Base-by-base conservation (phyloP, 2,329 filamentous ascomycete genomes). In the Ceratocystis variospora region DNA sequence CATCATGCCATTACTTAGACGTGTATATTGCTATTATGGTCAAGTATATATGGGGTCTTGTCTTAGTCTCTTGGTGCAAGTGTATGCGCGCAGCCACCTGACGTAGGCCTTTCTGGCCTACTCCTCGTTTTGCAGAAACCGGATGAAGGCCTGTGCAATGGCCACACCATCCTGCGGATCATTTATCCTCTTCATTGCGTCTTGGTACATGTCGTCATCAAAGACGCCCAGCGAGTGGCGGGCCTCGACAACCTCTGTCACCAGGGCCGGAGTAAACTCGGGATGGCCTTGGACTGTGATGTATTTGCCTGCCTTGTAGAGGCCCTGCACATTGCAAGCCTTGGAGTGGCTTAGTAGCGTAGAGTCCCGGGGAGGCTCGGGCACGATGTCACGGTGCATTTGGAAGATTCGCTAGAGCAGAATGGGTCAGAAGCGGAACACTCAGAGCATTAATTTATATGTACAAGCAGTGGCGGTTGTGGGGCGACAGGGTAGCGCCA, bases 261-360 rank as follows among this genome's bases (percentile, higher is more conserved):
- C 83, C 70, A 95, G 91, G 17, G 84, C 81, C 68, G 80, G 79
- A 3, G 81, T 88, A 73, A 93, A 94, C 74, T 96, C 91, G 0
- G 90, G 91, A 74, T 96, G 90, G 5, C 90, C 90, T 77, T 96
- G 90, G 1, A 96, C 83, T 0, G 89, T 86, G 68, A 95, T 86
- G 68, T 89, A 78, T 45, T 81, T 80, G 53, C 80, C 78, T 7
- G 85, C 82, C 22, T 80, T 75, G 73, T 94, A 88, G 82, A 95
- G 90, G 68, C 86, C 88, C 74, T 96, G 90, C n/a, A 90, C 85
- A 8, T 80, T 76, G 76, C 90, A 95, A 59, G 79, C 76, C 2
- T 81, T 79, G 1, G 87, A 88, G 50, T 79, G 81, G 1, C 84
- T 90, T 1, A 95, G 79, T 1, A 79, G 75, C 66, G 86, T 79